These are phyloP conservation scores for Endoconidiophora polonica DNA, from an alignment of 2,329 filamentous ascomycete genomes.

Conservation along the genomic window DNA sequence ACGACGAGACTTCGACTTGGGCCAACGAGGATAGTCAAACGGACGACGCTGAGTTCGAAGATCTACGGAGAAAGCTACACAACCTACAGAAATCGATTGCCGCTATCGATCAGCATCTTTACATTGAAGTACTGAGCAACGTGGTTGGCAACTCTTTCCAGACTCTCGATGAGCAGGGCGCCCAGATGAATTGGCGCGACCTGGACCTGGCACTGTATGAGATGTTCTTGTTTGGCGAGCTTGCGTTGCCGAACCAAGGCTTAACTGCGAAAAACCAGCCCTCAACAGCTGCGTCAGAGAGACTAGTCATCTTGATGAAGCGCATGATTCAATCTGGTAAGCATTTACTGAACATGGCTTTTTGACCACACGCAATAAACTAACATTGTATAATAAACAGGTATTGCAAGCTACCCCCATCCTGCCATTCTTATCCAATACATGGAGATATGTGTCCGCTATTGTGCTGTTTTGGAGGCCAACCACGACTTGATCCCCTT, in stretches of 20 bases:
- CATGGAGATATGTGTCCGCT: conserved; percentile 96
- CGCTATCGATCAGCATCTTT: conserved; percentile 71
- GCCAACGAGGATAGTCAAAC: conserved; percentile 87
- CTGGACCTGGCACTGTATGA: conserved; percentile 86
- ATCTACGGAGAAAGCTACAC: conserved; percentile 77
- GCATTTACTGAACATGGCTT: conserved; percentile 18
- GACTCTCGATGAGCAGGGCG: conserved; percentile 55
- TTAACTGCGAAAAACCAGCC: conserved; percentile 75
- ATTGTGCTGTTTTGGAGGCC: conserved; percentile 80
- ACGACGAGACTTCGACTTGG: conserved; percentile 88
- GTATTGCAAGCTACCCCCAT: conserved; percentile 71
- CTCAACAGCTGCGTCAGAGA: conserved; percentile 60
- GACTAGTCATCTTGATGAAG: conserved; percentile 79
- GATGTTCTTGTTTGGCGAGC: conserved; percentile 88
- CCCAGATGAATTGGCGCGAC: conserved; percentile 81
- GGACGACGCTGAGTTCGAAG: conserved; percentile 93
- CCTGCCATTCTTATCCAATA: conserved; percentile 89
- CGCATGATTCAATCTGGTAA: conserved; percentile 86
- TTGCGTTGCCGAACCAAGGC: conserved; percentile 76
- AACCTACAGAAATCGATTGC: conserved; percentile 86
- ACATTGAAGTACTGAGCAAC: conserved; percentile 73
- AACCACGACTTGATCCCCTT: conserved; percentile 67
- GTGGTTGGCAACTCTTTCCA: conserved; percentile 79
- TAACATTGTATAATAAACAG: conserved; percentile 25
- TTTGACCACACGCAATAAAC: conserved; percentile 16